Conservation (phyloP, 2,329 filamentous ascomycete genomes). For the Teratosphaeria nubilosa region DNA sequence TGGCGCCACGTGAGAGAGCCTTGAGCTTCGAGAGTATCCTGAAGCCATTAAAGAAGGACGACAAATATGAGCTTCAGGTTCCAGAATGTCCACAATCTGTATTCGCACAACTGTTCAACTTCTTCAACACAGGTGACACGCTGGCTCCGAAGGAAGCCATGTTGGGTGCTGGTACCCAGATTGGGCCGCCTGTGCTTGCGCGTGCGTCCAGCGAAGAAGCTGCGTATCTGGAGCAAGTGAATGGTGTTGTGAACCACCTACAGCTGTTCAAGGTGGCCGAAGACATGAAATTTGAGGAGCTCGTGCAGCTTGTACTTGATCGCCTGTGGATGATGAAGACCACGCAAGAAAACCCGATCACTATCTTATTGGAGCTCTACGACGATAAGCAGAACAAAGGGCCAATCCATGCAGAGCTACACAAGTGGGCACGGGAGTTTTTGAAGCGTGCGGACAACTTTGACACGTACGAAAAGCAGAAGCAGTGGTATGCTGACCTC, state of each 20-base stretch:
- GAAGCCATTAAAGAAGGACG: conserved; percentile 21
- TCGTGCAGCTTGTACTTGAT: conserved; percentile 25
- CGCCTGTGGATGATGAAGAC: conserved; percentile 23
- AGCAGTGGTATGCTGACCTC: not conserved
- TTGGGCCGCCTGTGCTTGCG: conserved; percentile 9
- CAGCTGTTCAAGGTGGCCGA: conserved; percentile 25
- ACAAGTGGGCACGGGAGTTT: conserved; percentile 17
- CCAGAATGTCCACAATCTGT: conserved; percentile 21
- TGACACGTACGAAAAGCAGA: not conserved
- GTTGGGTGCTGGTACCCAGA: not conserved
- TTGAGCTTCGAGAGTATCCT: conserved; percentile 22
- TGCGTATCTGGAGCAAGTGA: not conserved
- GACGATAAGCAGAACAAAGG: conserved; percentile 7
- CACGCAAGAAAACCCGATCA: conserved; percentile 28
- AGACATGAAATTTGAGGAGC: conserved; percentile 28
- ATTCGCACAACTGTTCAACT: conserved; percentile 27
- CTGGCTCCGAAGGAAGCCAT: not conserved
- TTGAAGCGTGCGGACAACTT: conserved; percentile 1
- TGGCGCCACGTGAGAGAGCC: conserved; percentile 22
- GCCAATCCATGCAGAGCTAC: conserved; percentile 17
- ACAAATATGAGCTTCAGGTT: conserved; percentile 24
- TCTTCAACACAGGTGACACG: conserved; percentile 12
- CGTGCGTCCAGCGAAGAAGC: not conserved
- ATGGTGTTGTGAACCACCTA: conserved; percentile 15
- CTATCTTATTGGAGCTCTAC: conserved; percentile 28